A percentile compares a stretch with the other conserved stretches of the same genome.
Conservation (phyloP, 2,329 filamentous ascomycete genomes). For the Trichophyton schoenleinii region DNA sequence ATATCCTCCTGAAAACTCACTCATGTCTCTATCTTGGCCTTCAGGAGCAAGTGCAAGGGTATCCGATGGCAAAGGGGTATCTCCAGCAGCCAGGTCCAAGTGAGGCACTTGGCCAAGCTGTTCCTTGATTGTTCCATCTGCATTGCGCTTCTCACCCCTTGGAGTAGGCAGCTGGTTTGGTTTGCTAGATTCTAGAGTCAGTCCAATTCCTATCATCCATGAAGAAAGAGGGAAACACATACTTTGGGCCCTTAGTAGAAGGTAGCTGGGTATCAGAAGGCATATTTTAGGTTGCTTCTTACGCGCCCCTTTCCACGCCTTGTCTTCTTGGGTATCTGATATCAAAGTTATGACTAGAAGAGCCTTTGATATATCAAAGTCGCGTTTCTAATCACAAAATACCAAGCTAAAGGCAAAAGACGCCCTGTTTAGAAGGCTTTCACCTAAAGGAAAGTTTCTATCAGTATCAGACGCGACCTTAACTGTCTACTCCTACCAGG, state of each 20-base stretch:
- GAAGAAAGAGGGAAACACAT: background rate
- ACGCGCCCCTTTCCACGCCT: background rate
- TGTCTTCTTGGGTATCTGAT: background rate
- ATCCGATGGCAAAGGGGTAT: background rate
- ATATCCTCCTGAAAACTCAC: background rate
- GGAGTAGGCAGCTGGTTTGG: background rate
- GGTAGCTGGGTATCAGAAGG: background rate
- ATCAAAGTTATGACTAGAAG: background rate
- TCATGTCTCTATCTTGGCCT: background rate
- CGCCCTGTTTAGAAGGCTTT: background rate
- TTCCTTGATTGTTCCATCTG: conserved; percentile 3
- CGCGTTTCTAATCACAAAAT: background rate
- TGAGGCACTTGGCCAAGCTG: background rate
- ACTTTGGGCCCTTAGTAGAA: background rate
- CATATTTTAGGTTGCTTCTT: background rate
- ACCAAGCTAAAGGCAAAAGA: background rate
- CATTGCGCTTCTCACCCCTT: conserved; percentile 2
- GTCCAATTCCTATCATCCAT: background rate
- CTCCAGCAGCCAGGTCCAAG: background rate
- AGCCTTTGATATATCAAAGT: background rate
- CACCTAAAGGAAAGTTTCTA: background rate
- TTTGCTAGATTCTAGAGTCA: background rate
- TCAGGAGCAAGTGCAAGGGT: background rate
- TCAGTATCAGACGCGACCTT: background rate
- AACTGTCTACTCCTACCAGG: background rate